Base-by-base conservation (phyloP, 345 rosid species). In the Nephelium lappaceum region DNA sequence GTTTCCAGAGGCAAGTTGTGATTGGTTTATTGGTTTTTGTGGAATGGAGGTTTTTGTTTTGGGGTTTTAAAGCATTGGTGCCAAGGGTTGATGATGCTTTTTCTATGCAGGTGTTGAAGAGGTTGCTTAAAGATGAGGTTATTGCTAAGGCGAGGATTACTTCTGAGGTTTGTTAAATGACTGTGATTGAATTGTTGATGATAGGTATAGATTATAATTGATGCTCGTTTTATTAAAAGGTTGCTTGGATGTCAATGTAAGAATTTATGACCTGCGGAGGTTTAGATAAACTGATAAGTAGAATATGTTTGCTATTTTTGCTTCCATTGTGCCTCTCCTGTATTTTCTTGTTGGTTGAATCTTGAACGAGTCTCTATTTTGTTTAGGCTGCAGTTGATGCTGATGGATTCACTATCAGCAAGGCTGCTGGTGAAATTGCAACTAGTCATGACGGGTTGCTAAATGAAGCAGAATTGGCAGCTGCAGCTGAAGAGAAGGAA, bases 401-500 rank as follows among this genome's bases (percentile, higher is more conserved):
- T 53, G 94, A 91, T 81, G 97, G 86, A 79, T 96, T 96, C 79
- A 85, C 89, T 0, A 69, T 90, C 45, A 88, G 92, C 84, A 96
- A 88, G 88, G 80, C 95, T 71, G 85, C 87, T 0, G 98, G 96
- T 83, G 99, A 93, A 86, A 83, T 87, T 76, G 89, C 73, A 69
- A 81, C 86, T 63, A 81, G 86, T 75, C 95, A 89, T 72, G 90
- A 84, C 75, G 98, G 84, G 81, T 87, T 96, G 81, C 87, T 96
- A 73, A 89, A 87, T 81, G 97, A 86, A 86, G 95, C 97, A 83
- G 94, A 94, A 77, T 78, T 93, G 87, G 99, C 97, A 41, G 98
- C 98, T 82, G 98, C 87, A 27, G 88, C 95, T 49, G 97, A 94
- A 87, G 98, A 94, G 49, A 96, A 93, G 83, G 94, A 93, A 89